Conservation (phyloP, 2,329 filamentous ascomycete species). For the Neurospora crassa region DNA sequence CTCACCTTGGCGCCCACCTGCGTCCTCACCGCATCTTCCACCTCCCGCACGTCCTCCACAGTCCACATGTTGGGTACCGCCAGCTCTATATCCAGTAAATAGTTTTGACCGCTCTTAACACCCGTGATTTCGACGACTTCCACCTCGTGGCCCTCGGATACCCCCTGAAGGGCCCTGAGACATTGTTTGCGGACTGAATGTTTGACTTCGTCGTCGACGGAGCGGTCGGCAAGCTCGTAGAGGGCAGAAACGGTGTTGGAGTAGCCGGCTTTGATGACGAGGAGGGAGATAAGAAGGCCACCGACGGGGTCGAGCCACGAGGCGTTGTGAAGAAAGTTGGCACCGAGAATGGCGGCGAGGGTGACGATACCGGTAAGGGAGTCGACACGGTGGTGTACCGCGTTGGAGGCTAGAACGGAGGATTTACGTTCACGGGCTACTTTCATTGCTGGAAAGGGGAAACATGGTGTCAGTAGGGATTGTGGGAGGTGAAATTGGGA, state of each 20-base stretch:
- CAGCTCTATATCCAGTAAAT: conserved; percentile 82
- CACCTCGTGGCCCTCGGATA: conserved; percentile 47
- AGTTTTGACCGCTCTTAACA: conserved; percentile 94
- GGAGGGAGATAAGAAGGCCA: conserved; percentile 80
- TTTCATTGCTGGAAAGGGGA: conserved; percentile 66
- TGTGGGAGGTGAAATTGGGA: not conserved
- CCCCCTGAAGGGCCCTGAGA: conserved; percentile 40
- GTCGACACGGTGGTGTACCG: conserved; percentile 92
- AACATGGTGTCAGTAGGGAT: conserved; percentile 18
- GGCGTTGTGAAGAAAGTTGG: conserved; percentile 76
- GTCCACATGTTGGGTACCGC: conserved; percentile 70
- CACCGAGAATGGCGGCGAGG: conserved; percentile 77
- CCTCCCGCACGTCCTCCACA: conserved; percentile 54
- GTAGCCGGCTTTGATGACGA: conserved; percentile 86
- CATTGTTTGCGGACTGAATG: conserved; percentile 59
- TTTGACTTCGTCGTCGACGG: conserved; percentile 78
- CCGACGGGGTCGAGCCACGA: conserved; percentile 93
- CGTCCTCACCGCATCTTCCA: conserved; percentile 67
- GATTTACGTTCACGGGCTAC: conserved; percentile 90
- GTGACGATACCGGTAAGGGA: conserved; percentile 93
- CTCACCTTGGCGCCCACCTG: conserved; percentile 67
- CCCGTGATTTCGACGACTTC: conserved; percentile 74
- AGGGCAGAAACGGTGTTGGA: conserved; percentile 76
- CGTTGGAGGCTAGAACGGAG: conserved; percentile 90
- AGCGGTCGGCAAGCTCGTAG: conserved; percentile 82